Evolutionary conservation across 257 asterid genomes (phyloP).

Genomic region (Capsicum chinense): DNA sequence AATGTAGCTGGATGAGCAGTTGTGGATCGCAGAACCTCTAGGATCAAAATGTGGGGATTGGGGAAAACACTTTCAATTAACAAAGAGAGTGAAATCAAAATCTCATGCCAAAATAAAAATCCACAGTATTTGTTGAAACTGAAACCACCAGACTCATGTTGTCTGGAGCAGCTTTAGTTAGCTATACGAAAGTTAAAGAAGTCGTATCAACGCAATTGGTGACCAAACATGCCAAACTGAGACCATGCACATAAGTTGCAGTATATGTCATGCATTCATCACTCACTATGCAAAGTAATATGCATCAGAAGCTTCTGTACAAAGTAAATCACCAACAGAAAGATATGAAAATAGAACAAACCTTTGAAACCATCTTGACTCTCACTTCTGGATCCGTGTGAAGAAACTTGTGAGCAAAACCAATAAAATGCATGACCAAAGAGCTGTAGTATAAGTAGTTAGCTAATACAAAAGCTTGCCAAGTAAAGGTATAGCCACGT

Average conservation of each 20-base stretch:
- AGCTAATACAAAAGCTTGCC: constrained; percentile 78
- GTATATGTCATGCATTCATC: constrained; percentile 10
- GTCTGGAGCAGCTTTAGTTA: not conserved
- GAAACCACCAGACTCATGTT: constrained; percentile 6
- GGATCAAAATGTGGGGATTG: not conserved
- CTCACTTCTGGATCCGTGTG: constrained; percentile 76
- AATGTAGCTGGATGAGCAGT: not conserved
- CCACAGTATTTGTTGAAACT: not conserved
- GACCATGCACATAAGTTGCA: not conserved
- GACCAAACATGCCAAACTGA: not conserved
- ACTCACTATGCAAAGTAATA: not conserved
- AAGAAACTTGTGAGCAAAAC: constrained; percentile 93
- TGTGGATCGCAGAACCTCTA: not conserved
- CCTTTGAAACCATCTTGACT: constrained; percentile 95
- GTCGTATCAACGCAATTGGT: not conserved
- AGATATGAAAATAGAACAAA: constrained; percentile 37
- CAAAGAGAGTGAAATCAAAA: not conserved
- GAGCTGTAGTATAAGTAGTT: constrained; percentile 92
- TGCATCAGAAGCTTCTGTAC: not conserved
- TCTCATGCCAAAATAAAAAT: not conserved
- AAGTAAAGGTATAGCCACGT: constrained; percentile 61
- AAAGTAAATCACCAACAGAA: not conserved
- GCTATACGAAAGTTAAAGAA: constrained; percentile 4
- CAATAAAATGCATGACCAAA: constrained; percentile 91
- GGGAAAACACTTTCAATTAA: not conserved